Conservation (phyloP, 164 flowering plant genomes). For the Aristolochia fimbriata region DNA sequence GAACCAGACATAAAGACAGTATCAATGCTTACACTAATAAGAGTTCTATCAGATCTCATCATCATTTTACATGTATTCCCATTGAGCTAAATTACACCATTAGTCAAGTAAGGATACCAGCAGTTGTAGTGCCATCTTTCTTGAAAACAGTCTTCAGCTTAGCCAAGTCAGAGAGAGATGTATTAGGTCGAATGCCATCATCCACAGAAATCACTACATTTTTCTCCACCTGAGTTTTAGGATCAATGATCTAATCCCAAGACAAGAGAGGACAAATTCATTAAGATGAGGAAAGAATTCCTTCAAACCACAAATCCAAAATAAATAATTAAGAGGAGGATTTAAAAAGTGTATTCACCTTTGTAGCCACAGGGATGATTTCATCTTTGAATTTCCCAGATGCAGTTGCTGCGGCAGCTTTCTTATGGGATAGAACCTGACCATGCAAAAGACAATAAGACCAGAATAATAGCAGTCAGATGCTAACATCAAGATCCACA, state of each 20-base stretch:
- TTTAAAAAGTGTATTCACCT: slow-evolving; percentile 29
- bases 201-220: slow-evolving; percentile 62
- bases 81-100: too few relatives aligned
- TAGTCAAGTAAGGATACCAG: slow-evolving; percentile 39
- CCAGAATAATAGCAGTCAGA: background rate
- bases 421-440: slow-evolving; percentile 84
- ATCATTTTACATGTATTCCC: too few relatives aligned
- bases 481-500: background rate
- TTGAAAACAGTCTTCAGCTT: slow-evolving; percentile 82
- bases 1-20: too few relatives aligned
- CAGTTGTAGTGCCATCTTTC: slow-evolving; percentile 86
- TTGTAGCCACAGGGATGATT: slow-evolving; percentile 82
- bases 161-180: slow-evolving; percentile 51
- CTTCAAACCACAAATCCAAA: slow-evolving; percentile 1
- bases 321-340: background rate
- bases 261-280: slow-evolving; percentile 3
- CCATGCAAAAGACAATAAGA: background rate
- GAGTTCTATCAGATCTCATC: too few relatives aligned
- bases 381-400: slow-evolving; percentile 91
- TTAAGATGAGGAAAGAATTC: background rate
- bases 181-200: slow-evolving; percentile 82
- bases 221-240: slow-evolving; percentile 84
- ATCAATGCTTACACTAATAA: too few relatives aligned
- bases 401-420: slow-evolving; percentile 93
- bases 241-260: slow-evolving; percentile 62